Evolutionary conservation across 2,329 filamentous ascomycete species (phyloP).

Genomic region (Gaeumannomyces sp.): DNA sequence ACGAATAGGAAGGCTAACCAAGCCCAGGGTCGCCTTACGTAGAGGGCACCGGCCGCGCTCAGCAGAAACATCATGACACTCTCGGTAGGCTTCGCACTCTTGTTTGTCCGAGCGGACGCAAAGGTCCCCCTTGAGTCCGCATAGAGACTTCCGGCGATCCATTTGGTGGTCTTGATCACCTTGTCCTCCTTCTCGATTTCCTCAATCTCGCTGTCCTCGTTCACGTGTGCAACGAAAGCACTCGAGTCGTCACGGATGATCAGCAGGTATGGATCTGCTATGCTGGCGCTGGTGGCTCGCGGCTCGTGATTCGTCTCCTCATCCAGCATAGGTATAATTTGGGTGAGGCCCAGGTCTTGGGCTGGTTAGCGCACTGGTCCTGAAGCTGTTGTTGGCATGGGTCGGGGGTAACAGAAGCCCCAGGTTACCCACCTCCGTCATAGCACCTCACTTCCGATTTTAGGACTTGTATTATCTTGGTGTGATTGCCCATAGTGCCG

Average conservation of each 20-base stretch:
- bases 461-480: slow-evolving; percentile 79
- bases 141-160: slow-evolving; percentile 81
- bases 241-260: slow-evolving; percentile 80
- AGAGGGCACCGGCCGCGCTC: slow-evolving; percentile 64
- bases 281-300: slow-evolving; percentile 71
- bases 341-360: slow-evolving; percentile 76
- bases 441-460: slow-evolving; percentile 85
- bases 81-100: slow-evolving; percentile 32
- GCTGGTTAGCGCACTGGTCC: neutral
- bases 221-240: slow-evolving; percentile 71
- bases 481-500: slow-evolving; percentile 72
- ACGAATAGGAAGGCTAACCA: neutral
- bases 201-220: slow-evolving; percentile 77
- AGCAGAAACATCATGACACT: slow-evolving; percentile 71
- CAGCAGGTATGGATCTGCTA: slow-evolving; percentile 79
- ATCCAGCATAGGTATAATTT: slow-evolving; percentile 89
- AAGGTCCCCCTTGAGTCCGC: slow-evolving; percentile 57
- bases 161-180: slow-evolving; percentile 56
- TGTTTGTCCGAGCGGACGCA: slow-evolving; percentile 31
- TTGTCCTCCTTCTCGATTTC: slow-evolving; percentile 63
- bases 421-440: slow-evolving; percentile 64
- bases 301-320: slow-evolving; percentile 81
- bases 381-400: slow-evolving; percentile 6
- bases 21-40: slow-evolving; percentile 47
- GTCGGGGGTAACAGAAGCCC: too few species aligned